phyloP scores from a whole-genome alignment of 306 rosid genomes.

The Citrullus amarus region DNA sequence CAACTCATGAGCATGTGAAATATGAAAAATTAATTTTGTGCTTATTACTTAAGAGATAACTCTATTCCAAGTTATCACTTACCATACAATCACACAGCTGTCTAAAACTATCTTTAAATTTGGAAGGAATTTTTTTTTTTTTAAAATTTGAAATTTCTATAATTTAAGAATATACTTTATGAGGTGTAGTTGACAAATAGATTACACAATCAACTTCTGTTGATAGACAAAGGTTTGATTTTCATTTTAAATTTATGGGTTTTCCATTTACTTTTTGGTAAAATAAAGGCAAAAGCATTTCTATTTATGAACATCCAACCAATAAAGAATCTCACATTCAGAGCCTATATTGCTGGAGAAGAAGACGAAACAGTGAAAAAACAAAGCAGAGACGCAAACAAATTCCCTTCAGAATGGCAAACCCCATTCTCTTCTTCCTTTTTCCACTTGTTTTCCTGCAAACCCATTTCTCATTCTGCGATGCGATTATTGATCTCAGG shows the following conservation, averaged over 20 bases:
- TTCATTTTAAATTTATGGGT: background rate
- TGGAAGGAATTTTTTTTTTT: background rate
- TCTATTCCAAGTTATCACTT: background rate
- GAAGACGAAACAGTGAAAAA: constrained; percentile 16
- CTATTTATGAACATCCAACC: background rate
- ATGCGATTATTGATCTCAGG: constrained; percentile 42
- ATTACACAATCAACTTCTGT: background rate
- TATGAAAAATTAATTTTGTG: too few species aligned
- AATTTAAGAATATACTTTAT: background rate
- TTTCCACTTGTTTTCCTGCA: constrained; percentile 32
- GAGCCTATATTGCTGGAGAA: constrained; percentile 9
- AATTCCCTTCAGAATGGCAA: background rate
- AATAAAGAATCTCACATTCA: constrained; percentile 4
- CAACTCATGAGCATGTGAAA: too few species aligned
- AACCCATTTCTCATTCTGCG: constrained; percentile 28
- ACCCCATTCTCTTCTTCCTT: background rate
- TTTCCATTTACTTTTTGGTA: background rate
- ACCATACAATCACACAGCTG: background rate
- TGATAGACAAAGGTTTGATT: background rate
- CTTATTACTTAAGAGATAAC: background rate
- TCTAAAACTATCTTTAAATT: background rate
- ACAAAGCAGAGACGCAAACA: background rate
- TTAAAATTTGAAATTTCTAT: background rate
- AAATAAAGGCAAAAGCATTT: background rate
- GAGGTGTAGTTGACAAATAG: background rate